Base-by-base conservation (phyloP, 2,329 filamentous ascomycete genomes). In the Drechmeria coniospora region DNA sequence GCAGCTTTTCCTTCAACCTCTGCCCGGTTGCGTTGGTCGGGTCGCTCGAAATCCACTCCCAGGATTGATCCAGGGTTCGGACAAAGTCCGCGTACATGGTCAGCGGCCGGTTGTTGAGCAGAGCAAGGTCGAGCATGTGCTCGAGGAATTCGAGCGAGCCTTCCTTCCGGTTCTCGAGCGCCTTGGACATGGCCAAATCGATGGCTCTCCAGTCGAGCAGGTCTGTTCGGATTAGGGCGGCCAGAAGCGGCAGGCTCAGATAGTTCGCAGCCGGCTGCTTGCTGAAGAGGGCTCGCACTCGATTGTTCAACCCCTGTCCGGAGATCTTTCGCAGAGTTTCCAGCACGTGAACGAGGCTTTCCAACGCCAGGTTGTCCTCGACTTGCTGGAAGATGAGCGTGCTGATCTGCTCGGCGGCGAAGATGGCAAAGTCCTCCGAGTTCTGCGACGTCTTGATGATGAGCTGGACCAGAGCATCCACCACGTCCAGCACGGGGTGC, bases 31-130 rank as follows among this genome's bases (percentile, higher is more conserved):
- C 46, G 3, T 80, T 63, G 22, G 63, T 63, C 1, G 78, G 67
- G 11, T 92, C 77, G 36, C 86, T 79, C 6, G 62, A 59, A 19
- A 92, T 68, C 83, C 84, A 93, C 25, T 70, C 59, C 57, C 79
- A 86, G 22, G 90, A 74, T 25, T 74, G 78, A 38, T 87, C 77
- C 30, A 93, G 64, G 32, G 82, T 92, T 35, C 73, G 68, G 6
- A 82, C 75, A 44, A 94, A 92, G 53, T 95, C 84, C 2, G 84
- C 75, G 41, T 83, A 79, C 26, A 94, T 59, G 1, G 79, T 79
- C 21, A 78, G 68, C 1, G 83, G 81, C 24, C 75, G 72, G 26
- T 84, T 80, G 39, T 72, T 80, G 27, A 92, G 67, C 7, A 94
- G 58, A 0, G 86, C 70, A 23, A 82, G 69, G 38, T 90, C 79